phyloP scores from a whole-genome alignment of 1,284 basidiomycete genomes.

The Boletus hoseneyae region DNA sequence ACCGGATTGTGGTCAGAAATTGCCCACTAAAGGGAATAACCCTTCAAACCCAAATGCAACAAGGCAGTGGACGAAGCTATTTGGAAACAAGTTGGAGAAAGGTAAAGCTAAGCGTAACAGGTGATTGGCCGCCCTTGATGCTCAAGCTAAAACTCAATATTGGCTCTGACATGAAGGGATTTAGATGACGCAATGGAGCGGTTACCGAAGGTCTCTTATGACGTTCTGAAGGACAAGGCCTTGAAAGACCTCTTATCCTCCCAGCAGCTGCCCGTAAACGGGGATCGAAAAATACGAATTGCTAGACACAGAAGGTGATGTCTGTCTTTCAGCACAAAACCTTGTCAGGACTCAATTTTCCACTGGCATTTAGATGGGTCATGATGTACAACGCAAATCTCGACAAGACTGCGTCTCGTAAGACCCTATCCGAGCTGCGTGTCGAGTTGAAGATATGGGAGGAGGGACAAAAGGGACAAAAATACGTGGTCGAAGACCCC shows the following conservation, averaged over 20 bases:
- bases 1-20: slow-evolving; percentile 44
- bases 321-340: neutral
- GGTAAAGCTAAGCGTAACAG: slow-evolving; percentile 46
- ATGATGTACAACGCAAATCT: slow-evolving; percentile 68
- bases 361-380: slow-evolving; percentile 60
- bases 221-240: slow-evolving; percentile 58
- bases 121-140: slow-evolving; percentile 12
- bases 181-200: slow-evolving; percentile 41
- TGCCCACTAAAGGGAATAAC: slow-evolving; percentile 22
- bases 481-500: slow-evolving; percentile 42
- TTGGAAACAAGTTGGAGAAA: slow-evolving; percentile 37
- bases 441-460: slow-evolving; percentile 60
- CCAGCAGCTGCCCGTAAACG: slow-evolving; percentile 48
- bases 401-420: slow-evolving; percentile 53
- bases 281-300: slow-evolving; percentile 50
- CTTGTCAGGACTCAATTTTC: neutral
- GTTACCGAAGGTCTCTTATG: slow-evolving; percentile 65
- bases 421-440: slow-evolving; percentile 45
- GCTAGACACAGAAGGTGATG: slow-evolving; percentile 59
- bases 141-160: slow-evolving; percentile 13
- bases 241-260: slow-evolving; percentile 56
- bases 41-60: slow-evolving; percentile 28
- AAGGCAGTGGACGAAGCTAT: slow-evolving; percentile 49
- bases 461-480: slow-evolving; percentile 38
- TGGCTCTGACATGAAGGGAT: slow-evolving; percentile 23